Base-by-base conservation (phyloP, 2,329 filamentous ascomycete species). In the Cercospora nicotianae region DNA sequence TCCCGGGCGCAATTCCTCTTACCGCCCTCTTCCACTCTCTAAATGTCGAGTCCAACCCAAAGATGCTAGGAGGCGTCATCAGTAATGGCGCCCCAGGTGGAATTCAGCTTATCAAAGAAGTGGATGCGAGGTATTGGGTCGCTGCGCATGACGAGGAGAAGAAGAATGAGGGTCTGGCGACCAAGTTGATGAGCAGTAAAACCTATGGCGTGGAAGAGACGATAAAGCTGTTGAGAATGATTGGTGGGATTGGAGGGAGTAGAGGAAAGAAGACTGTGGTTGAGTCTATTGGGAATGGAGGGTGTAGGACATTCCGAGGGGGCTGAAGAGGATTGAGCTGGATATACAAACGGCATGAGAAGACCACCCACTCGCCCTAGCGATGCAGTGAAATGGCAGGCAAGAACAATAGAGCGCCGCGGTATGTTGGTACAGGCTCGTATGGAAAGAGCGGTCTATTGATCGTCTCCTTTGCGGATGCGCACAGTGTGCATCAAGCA, bases 21-120 rank as follows among this genome's bases (percentile, higher is more conserved):
- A 90, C 87, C 0, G 85, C 86, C 0, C 84, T 91, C 4, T 81
- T 91, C 16, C 89, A 91, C 75, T 86, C 85, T 63, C 88, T 90
- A 77, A 86, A 90, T 72, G 80, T 80, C 8, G 83, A 89, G 28
- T 79, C 82, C 20, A 87, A 87, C 55, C 86, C 87, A 0, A 89
- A 87, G 85, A 89, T 86, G 78, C 77, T 89, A 1, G 87, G 87
- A 39, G 87, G 87, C 0, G 85, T 86, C 62, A 84, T 88, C 62
- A 85, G 84, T 26, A 80, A 82, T 2, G 88, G 87, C 0, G 83
- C 84, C 9, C 86, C 87, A 0, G 83, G 84, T 10, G 89, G 89
- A 0, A 76, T 85, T 28, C 83, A 87, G 66, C 86, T 88, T 28
- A 87, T 87, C 2, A 78, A 81, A 42, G 82, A 81, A 20, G 77